Base-by-base conservation (phyloP, 129 eudicot species). In the Dittrichia graveolens region DNA sequence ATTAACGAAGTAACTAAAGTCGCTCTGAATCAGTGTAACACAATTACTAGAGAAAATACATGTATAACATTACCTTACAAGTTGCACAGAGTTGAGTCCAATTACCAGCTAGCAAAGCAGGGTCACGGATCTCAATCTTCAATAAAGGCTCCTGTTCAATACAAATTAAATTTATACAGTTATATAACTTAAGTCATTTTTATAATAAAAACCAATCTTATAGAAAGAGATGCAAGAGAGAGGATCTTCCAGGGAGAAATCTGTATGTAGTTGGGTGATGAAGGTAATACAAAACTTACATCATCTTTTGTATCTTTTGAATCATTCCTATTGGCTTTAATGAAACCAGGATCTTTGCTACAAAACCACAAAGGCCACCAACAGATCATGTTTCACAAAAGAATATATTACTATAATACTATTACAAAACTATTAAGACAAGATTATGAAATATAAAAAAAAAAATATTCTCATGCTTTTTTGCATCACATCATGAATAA, bases 81-180 rank as follows among this genome's bases (percentile, higher is more conserved):
- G 99, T 95, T 66, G 95, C 78, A 67, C 97, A 95, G 49, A 95
- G 97, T 82, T 88, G 97, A 73, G 91, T 84, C 99, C 99, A 95
- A 81, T 95, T 91, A 43, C 99, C 96, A 71, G 96, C 88, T 65
- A 95, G 82, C 78, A 95, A 76, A 80, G 96, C 96, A 43, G 97
- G 97, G 78, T 91, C 85, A 35, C 80, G 75, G 40, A 86, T 83
- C 67, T 95, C 97, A 73, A 88, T 82, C 79, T 88, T 95, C 65
- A 88, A 58, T 76, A 95, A 75, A 47, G 97, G 99, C 85, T 91
- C 99, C 97, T 95, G 80, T 37, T 50, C 70, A 69, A 49, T 65
- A 68, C 39, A 69, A 61, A 66, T 38, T 5, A 49, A 66, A 69
- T 6, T 6, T 50, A 43, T 12, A 7, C 37, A 69, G 13, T 39